These are phyloP conservation scores for Dryadomyces sulphureus DNA, from an alignment of 2,329 filamentous ascomycete genomes.

Conservation along the genomic window DNA sequence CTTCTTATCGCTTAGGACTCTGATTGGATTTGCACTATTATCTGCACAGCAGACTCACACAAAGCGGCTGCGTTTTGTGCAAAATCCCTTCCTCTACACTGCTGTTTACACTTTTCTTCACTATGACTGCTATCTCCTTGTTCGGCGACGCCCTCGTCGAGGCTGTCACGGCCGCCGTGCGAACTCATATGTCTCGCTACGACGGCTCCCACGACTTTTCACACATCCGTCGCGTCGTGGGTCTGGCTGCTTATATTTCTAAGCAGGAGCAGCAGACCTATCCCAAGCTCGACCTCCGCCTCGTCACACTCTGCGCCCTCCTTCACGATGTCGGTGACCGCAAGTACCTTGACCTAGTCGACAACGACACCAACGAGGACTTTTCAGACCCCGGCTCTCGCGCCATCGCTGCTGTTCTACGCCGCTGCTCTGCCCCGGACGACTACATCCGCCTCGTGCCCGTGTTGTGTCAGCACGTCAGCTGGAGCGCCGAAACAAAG, in stretches of 20 bases:
- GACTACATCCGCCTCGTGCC: conserved; percentile 27
- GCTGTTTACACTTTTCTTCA: background rate
- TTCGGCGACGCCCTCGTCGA: conserved; percentile 31
- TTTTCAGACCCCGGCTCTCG: conserved; percentile 3
- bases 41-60: too few species aligned
- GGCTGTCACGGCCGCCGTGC: conserved; percentile 46
- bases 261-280: conserved; percentile 21
- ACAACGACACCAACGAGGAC: conserved; percentile 40
- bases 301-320: conserved; percentile 55
- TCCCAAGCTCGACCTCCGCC: conserved; percentile 26
- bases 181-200: conserved; percentile 59
- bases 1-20: background rate
- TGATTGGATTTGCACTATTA: too few species aligned
- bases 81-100: background rate
- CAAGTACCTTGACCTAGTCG: conserved; percentile 53
- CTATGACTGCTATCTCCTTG: background rate
- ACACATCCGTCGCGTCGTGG: conserved; percentile 67
- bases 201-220: conserved; percentile 81
- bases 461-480: conserved; percentile 53
- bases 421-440: conserved; percentile 35
- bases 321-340: conserved; percentile 83
- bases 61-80: background rate
- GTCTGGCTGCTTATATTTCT: conserved; percentile 55
- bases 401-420: conserved; percentile 7
- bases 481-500: conserved; percentile 59